Percentiles rank a stretch among this genome's conserved stretches.
phyloP scores from a whole-genome alignment of 2,329 filamentous ascomycete genomes.

The Alternaria gansuensis region DNA sequence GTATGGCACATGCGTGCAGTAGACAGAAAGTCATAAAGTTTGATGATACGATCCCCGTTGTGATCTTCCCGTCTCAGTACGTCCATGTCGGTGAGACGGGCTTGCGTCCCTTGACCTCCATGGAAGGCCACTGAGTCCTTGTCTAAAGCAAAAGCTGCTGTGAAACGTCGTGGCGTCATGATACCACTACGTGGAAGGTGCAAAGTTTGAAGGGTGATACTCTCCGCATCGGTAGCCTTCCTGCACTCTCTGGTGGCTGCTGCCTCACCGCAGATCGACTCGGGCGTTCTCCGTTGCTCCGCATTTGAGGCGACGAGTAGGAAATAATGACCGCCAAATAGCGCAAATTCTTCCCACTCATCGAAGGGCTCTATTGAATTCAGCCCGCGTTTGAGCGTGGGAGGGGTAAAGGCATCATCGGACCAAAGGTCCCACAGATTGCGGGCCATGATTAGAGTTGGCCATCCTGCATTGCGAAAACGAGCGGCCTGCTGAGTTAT shows the following conservation, averaged over 20 bases:
- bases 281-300: conserved; percentile 23
- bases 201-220: conserved; percentile 30
- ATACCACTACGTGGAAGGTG: conserved; percentile 18
- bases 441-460: conserved; percentile 63
- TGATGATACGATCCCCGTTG: conserved; percentile 28
- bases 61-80: conserved; percentile 42
- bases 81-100: conserved; percentile 59
- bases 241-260: conserved; percentile 11
- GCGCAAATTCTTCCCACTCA: conserved; percentile 92
- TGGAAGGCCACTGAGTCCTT: conserved; percentile 50
- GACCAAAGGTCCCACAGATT: conserved; percentile 88
- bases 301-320: conserved; percentile 71
- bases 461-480: conserved; percentile 76
- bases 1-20: conserved; percentile 74
- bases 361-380: conserved; percentile 85
- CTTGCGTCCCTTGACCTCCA: conserved; percentile 59
- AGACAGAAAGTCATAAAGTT: conserved; percentile 48
- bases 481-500: conserved; percentile 71
- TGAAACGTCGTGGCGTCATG: conserved; percentile 52
- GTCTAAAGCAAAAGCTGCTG: conserved; percentile 48
- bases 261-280: conserved; percentile 15
- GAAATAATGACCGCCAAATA: conserved; percentile 87
- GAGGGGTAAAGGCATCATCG: conserved; percentile 70
- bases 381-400: conserved; percentile 67
- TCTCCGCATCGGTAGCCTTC: conserved; percentile 16